Evolutionary conservation across 192 early-diverging fungal species (phyloP), one percentile per base, ranked within the genome.

Genomic region (Rhizoclosmatium globosum): DNA sequence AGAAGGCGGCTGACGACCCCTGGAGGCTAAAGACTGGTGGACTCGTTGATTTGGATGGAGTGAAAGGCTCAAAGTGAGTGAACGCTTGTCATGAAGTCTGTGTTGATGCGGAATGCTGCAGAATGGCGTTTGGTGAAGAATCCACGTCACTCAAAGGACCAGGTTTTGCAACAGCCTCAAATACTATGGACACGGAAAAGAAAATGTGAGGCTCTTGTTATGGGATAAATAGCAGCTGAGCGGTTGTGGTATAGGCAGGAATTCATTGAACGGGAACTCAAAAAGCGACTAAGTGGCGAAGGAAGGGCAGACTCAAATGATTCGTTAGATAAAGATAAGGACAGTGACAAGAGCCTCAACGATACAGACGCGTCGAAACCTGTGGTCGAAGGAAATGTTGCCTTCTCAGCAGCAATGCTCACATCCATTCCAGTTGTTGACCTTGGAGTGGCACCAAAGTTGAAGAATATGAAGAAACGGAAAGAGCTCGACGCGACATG

Each of bases 351-450:
- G 9, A 53, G 17, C 50, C 6, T 17, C 50, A 53, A 53, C 17
- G 50, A 53, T 53, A 7, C 6, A 53, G 50, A 53, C 50, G 6
- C 17, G 6, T 17, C 50, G 53, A 91, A 91, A 68, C 92, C 91
- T 1, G 89, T 94, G 44, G 84, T 86, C 9, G 95, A 98, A 76
- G 96, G 95, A 13, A 96, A 93, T 71, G 94, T 95, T 4, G 92
- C 95, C 39, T 85, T 94, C 43, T 95, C 95, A 2, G 88, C 94
- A 19, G 89, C 91, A 11, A 95, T 98, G 94, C 79, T 98, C 45
- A 95, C 94, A 4, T 94, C 94, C 3, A 96, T 98, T 72, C 96
- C 95, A 6, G 95, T 96, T 79, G 93, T 95, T 7, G 94, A 96
- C 78, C 84, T 98, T 7, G 96, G 95, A 31, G 92, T 93, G 50